Percentiles rank a stretch among this genome's conserved stretches.
These are phyloP conservation scores for Leishmania tropica DNA, from an alignment of 208 protist species.

Conservation along the genomic window DNA sequence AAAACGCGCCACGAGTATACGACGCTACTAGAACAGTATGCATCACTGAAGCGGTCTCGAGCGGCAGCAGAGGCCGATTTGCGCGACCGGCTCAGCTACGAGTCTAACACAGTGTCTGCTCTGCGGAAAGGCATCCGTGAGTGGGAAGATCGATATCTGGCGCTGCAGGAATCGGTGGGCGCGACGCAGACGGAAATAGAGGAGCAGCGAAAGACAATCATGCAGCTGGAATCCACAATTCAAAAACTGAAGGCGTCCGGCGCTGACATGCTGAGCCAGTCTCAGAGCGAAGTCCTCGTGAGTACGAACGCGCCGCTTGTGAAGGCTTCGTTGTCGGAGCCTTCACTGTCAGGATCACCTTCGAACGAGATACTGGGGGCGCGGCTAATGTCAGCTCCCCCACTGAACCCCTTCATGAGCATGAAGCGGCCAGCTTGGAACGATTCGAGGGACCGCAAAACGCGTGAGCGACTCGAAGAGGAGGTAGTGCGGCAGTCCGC, in stretches of 20 bases:
- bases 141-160: conserved; percentile 25
- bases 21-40: conserved; percentile 43
- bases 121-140: conserved; percentile 15
- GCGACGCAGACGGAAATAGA: conserved; percentile 23
- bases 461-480: conserved; percentile 53
- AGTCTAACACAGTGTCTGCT: conserved; percentile 15
- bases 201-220: conserved; percentile 27
- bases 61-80: conserved; percentile 23
- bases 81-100: conserved; percentile 21
- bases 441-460: conserved; percentile 30
- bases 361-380: not conserved
- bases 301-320: not conserved
- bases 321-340: conserved; percentile 16
- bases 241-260: conserved; percentile 16
- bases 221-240: conserved; percentile 25
- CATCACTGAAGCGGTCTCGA: conserved; percentile 34
- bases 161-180: conserved; percentile 21
- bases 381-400: conserved; percentile 9
- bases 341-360: not conserved
- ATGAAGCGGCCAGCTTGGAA: conserved; percentile 20
- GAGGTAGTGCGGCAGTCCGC: conserved; percentile 77
- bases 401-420: conserved; percentile 24
- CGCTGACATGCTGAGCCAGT: conserved; percentile 3
- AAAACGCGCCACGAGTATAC: conserved; percentile 34
- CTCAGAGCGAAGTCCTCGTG: conserved; percentile 9